Evolutionary conservation across 2,329 filamentous ascomycete genomes (phyloP), one percentile per base, ranked within the genome.

Genomic region (Lasiodiplodia gonubiensis): DNA sequence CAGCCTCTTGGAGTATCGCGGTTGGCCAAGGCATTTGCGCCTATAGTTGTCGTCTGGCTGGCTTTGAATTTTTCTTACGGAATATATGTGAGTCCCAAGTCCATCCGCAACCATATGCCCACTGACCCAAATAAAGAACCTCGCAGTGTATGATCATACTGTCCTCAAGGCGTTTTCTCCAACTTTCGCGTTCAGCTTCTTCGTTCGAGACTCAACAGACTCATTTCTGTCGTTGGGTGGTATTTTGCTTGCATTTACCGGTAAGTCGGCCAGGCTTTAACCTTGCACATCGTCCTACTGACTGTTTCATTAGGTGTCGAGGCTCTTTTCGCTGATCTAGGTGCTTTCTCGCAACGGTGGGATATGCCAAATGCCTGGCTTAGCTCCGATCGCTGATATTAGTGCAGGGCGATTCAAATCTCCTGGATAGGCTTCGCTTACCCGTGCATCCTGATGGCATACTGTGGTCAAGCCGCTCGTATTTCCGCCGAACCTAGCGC

Each of bases 271-370:
- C 16, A 10, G 11, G 16, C 4, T 11, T 1, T 4, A 23, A 25
- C 12, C 12, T 11, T 23, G n/a, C 37, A 6, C 4, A 16, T 30
- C 10, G 3, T 11, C 27, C 46, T 18, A 30, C 33, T 61, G 18
- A 60, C 18, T 2, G 7, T 7, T 33, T 16, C 23, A 11, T 48
- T 27, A 67, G 69, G 77, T 52, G 89, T 92, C n/a, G 91, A 93
- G 75, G 90, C 91, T 1, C 82, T 94, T 0, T 94, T 93, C 74
- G 91, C 91, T 3, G 91, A 94, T 72, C 82, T 94, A 7, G 91
- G 91, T 39, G 91, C 91, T 25, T 94, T 94, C 76, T 87, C 86
- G 76, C 84, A 86, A 61, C 72, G 30, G 54, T 66, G 42, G 35
- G 46, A 42, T 46, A 2, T 51, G 2, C 5, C 8, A 12, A 1